Evolutionary conservation across 2,329 filamentous ascomycete species (phyloP).

Genomic region (Ophiocordyceps camponoti-rufipedis): DNA sequence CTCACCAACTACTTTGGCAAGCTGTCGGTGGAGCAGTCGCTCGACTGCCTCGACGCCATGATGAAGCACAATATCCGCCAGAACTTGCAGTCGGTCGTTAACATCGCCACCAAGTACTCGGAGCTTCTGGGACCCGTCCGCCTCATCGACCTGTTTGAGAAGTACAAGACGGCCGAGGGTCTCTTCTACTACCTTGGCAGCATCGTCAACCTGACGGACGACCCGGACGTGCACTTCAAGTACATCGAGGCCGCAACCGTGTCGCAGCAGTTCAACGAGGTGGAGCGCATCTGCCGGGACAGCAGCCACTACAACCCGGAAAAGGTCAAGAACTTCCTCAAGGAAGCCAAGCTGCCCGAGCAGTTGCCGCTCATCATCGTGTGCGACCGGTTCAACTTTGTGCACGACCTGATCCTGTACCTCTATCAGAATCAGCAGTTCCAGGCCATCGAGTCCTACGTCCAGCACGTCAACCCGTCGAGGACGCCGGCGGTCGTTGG

Average conservation of each 20-base stretch:
- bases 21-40: slow-evolving; percentile 83
- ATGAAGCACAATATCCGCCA: slow-evolving; percentile 91
- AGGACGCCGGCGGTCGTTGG: slow-evolving; percentile 86
- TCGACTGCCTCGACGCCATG: slow-evolving; percentile 93
- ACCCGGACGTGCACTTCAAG: slow-evolving; percentile 94
- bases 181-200: slow-evolving; percentile 97
- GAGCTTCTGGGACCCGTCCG: slow-evolving; percentile 77
- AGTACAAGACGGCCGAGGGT: slow-evolving; percentile 92
- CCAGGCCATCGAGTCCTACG: slow-evolving; percentile 95
- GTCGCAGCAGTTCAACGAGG: slow-evolving; percentile 86
- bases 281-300: slow-evolving; percentile 93
- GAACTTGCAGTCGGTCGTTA: slow-evolving; percentile 86
- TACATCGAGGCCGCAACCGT: slow-evolving; percentile 95
- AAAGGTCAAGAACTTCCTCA: slow-evolving; percentile 98
- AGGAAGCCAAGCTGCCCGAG: slow-evolving; percentile 82
- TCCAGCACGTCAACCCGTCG: slow-evolving; percentile 86
- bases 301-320: slow-evolving; percentile 79
- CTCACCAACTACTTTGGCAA: slow-evolving; percentile 83
- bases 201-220: slow-evolving; percentile 92
- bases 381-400: slow-evolving; percentile 98
- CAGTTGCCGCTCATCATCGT: slow-evolving; percentile 95
- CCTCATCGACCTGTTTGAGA: slow-evolving; percentile 88
- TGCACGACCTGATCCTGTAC: slow-evolving; percentile 89
- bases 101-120: slow-evolving; percentile 94
- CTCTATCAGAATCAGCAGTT: slow-evolving; percentile 99